Percentiles rank a stretch among this genome's conserved stretches.
phyloP scores from a whole-genome alignment of 1,284 basidiomycete species.

The Trichosporon asahii region DNA sequence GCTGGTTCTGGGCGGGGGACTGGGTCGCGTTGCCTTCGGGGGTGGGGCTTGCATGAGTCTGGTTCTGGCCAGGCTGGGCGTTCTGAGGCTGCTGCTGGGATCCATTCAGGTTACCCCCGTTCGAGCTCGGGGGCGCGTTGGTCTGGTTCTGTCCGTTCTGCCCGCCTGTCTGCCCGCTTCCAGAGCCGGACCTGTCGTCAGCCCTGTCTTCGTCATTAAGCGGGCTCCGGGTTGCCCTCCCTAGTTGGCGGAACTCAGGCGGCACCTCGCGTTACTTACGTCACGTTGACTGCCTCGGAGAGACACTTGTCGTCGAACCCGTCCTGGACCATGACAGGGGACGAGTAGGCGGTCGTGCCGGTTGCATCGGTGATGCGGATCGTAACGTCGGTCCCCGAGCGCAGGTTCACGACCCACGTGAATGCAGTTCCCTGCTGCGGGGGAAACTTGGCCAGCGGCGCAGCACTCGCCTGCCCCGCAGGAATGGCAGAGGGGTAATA shows the following conservation, averaged over 20 bases:
- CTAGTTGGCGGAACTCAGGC: no score
- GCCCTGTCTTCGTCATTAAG: no score
- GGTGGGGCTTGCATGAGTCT: neutral
- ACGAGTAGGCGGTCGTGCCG: conserved; percentile 60
- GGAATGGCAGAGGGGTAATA: conserved; percentile 67
- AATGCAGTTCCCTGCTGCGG: conserved; percentile 53
- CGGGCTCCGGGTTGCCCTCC: no score
- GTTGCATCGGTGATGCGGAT: conserved; percentile 56
- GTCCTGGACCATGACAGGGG: conserved; percentile 57
- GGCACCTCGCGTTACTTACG: neutral
- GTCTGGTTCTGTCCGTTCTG: neutral
- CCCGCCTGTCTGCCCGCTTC: neutral
- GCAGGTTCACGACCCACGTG: conserved; percentile 65
- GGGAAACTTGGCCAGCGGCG: conserved; percentile 43
- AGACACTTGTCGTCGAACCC: conserved; percentile 51
- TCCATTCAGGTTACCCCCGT: neutral
- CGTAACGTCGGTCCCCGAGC: conserved; percentile 55
- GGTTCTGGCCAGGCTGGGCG: neutral
- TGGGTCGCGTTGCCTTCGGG: neutral
- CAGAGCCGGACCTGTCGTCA: neutral
- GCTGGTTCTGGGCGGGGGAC: neutral
- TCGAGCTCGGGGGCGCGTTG: neutral
- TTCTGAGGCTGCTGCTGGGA: neutral
- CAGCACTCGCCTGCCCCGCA: conserved; percentile 61
- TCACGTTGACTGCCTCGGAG: conserved; percentile 8